These are phyloP conservation scores for Senna siamea DNA, from an alignment of 306 rosid species.

Conservation along the genomic window DNA sequence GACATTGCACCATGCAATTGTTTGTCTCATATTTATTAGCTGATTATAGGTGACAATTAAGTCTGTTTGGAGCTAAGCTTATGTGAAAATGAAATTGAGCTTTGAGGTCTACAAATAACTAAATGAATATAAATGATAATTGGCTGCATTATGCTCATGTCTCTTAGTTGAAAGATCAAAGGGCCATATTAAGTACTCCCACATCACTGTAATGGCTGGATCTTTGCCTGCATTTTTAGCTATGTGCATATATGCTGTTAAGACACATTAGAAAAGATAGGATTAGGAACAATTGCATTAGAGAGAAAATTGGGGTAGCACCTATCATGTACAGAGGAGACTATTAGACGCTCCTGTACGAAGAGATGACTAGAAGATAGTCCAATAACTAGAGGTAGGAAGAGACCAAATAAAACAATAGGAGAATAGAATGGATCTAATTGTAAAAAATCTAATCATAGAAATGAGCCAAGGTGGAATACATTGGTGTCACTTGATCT, in stretches of 20 bases:
- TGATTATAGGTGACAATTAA: constrained; percentile 2
- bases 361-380: too few relatives aligned
- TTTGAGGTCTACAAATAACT: not conserved
- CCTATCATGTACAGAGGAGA: too few relatives aligned
- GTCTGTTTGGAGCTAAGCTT: not conserved
- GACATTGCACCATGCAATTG: not conserved
- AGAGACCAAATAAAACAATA: too few relatives aligned
- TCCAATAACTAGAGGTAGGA: too few relatives aligned
- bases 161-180: constrained; percentile 9
- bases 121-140: constrained; percentile 5
- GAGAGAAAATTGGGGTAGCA: too few relatives aligned
- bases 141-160: not conserved
- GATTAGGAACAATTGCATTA: too few relatives aligned
- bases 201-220: not conserved
- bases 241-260: not conserved
- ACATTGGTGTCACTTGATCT: too few relatives aligned
- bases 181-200: not conserved
- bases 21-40: constrained; percentile 23
- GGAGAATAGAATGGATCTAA: too few relatives aligned
- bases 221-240: not conserved
- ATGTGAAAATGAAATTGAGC: constrained; percentile 10
- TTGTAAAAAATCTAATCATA: too few relatives aligned
- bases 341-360: too few relatives aligned
- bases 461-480: too few relatives aligned
- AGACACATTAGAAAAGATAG: too few relatives aligned